A percentile compares a stretch with the other conserved stretches of the same genome.
These are phyloP conservation scores for Orbilia quercus DNA, from an alignment of 2,329 filamentous ascomycete species.

Conservation along the genomic window DNA sequence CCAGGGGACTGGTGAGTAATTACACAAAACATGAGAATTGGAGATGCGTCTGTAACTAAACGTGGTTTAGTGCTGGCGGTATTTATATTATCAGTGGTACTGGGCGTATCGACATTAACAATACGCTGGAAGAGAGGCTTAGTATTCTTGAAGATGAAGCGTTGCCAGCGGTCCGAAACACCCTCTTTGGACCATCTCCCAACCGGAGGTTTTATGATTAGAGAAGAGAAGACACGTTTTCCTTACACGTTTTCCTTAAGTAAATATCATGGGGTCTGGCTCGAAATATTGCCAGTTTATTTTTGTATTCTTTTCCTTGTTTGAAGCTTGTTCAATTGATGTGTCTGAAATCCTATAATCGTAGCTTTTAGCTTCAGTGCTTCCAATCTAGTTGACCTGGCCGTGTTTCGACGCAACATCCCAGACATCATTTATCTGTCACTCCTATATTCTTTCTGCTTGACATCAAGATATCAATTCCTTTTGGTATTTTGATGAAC, in stretches of 20 bases:
- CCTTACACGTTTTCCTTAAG: not conserved
- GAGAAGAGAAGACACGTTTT: not conserved
- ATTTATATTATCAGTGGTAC: conserved; percentile 80
- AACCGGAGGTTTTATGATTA: conserved; percentile 97
- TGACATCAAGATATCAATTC: no score
- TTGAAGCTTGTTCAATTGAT: no score
- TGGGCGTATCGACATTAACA: conserved; percentile 98
- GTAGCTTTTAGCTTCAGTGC: no score
- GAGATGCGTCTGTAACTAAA: not conserved
- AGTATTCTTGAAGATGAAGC: conserved; percentile 84
- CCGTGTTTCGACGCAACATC: no score
- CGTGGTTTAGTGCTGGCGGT: conserved; percentile 77
- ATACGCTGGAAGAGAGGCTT: conserved; percentile 94
- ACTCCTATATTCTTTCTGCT: no score
- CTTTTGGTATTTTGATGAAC: no score
- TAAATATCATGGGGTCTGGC: not conserved
- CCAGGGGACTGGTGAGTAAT: conserved; percentile 82
- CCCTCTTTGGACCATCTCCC: conserved; percentile 90
- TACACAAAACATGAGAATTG: not conserved
- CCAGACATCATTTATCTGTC: no score
- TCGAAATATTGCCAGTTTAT: not conserved
- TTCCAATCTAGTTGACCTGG: no score
- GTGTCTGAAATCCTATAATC: no score
- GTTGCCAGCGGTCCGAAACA: conserved; percentile 83
- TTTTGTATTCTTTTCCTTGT: not conserved